Percentiles rank a stretch among this genome's conserved stretches.
These are phyloP conservation scores for Furcasterigmium sp. DNA, from an alignment of 2,329 filamentous ascomycete genomes.

Conservation along the genomic window DNA sequence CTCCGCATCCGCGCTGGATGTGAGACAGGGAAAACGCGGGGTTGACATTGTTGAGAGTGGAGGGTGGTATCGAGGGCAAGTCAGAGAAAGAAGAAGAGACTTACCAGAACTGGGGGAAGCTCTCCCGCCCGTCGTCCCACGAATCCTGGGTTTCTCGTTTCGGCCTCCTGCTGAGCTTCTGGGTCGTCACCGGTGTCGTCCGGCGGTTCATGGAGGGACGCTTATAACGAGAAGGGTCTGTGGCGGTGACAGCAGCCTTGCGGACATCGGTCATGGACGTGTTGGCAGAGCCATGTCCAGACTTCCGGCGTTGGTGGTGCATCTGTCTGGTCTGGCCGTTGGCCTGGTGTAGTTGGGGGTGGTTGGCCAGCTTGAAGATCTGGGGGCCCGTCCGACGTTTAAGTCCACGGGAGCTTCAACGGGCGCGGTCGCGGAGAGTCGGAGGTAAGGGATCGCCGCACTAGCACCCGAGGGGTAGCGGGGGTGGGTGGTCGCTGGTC, in stretches of 20 bases:
- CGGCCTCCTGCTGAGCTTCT: slow-evolving; percentile 45
- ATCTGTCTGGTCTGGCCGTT: slow-evolving; percentile 25
- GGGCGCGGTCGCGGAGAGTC: neutral
- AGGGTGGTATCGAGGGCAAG: slow-evolving; percentile 4
- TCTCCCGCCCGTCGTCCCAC: slow-evolving; percentile 55
- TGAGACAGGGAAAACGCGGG: too few species aligned
- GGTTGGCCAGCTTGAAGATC: neutral
- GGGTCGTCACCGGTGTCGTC: slow-evolving; percentile 27
- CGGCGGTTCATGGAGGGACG: slow-evolving; percentile 40
- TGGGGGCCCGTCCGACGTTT: slow-evolving; percentile 9
- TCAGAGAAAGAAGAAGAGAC: slow-evolving; percentile 23
- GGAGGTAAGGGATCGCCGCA: neutral
- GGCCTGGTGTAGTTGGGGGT: slow-evolving; percentile 5
- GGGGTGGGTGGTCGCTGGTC: neutral
- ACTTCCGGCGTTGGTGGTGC: slow-evolving; percentile 54
- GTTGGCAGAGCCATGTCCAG: slow-evolving; percentile 47
- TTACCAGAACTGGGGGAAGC: slow-evolving; percentile 62
- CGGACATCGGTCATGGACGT: slow-evolving; percentile 51
- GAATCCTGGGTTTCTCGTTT: slow-evolving; percentile 44
- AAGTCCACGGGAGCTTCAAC: neutral
- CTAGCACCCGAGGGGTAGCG: slow-evolving; percentile 9
- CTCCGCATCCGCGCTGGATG: too few species aligned
- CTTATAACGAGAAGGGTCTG: slow-evolving; percentile 42
- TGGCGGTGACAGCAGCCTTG: slow-evolving; percentile 38
- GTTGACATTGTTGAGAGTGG: slow-evolving; percentile 2